Conservation (phyloP, 2,329 filamentous ascomycete genomes). For the Cladophialophora psammophila region DNA sequence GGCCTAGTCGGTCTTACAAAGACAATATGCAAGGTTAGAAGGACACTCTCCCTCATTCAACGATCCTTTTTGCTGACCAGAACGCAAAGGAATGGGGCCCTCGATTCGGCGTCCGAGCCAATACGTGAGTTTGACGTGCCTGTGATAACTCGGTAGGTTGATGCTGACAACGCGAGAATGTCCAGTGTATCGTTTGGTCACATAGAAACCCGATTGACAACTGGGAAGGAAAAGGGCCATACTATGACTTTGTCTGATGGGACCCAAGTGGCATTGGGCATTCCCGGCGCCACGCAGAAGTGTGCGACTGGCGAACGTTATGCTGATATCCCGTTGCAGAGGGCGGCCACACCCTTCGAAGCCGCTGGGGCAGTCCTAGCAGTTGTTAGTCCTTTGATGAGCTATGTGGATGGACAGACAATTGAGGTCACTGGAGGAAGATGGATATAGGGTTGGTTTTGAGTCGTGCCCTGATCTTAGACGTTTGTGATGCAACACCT, state of each 20-base stretch:
- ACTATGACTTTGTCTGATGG: neutral
- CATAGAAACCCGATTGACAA: neutral
- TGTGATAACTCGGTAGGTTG: neutral
- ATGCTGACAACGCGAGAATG: neutral
- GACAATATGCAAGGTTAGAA: neutral
- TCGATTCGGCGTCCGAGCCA: neutral
- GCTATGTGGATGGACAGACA: constrained; percentile 85
- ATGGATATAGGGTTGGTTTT: constrained; percentile 57
- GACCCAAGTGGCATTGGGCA: neutral
- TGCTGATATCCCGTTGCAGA: neutral
- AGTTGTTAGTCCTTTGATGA: constrained; percentile 80
- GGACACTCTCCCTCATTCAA: too few relatives aligned
- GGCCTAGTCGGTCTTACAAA: neutral
- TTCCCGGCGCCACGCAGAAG: neutral
- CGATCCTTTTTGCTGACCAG: neutral
- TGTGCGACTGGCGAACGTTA: neutral
- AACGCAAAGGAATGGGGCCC: neutral
- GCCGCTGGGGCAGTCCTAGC: constrained; percentile 79
- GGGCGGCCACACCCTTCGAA: constrained; percentile 48
- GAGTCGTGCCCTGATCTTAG: too few relatives aligned
- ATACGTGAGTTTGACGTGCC: neutral
- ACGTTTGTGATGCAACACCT: too few relatives aligned
- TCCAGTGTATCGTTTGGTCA: too few relatives aligned
- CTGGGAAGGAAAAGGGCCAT: neutral
- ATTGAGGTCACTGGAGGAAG: constrained; percentile 83